These are phyloP conservation scores for Pseudocercospora fuligena DNA, from an alignment of 2,329 filamentous ascomycete species.

Conservation along the genomic window DNA sequence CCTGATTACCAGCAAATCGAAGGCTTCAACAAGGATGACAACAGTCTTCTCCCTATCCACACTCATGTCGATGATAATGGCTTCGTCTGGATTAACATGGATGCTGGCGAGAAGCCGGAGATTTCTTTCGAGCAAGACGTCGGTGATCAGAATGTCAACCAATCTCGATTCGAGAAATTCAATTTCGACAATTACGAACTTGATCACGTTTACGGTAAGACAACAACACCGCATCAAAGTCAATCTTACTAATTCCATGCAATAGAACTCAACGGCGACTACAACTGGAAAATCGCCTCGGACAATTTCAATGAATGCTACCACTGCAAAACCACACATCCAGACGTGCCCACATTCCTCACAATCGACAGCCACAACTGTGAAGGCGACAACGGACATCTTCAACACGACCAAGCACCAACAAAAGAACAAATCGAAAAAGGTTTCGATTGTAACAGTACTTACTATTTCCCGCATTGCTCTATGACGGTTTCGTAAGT, in stretches of 20 bases:
- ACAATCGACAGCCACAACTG: constrained; percentile 61
- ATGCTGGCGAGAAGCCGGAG: constrained; percentile 49
- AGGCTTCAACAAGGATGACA: constrained; percentile 61
- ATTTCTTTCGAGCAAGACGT: constrained; percentile 59
- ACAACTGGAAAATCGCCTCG: constrained; percentile 64
- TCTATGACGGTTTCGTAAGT: constrained; percentile 56
- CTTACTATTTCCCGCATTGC: constrained; percentile 56
- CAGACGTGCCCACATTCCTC: constrained; percentile 59
- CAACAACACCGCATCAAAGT: neutral
- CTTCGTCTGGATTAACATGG: constrained; percentile 64
- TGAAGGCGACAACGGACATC: constrained; percentile 53
- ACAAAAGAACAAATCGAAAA: constrained; percentile 53
- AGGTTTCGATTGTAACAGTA: constrained; percentile 52
- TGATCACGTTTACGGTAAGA: constrained; percentile 55
- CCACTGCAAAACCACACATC: constrained; percentile 63
- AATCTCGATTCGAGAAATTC: constrained; percentile 49
- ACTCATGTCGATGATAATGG: constrained; percentile 58
- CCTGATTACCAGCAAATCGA: constrained; percentile 60
- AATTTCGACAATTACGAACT: constrained; percentile 60
- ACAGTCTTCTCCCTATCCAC: constrained; percentile 61
- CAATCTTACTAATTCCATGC: neutral
- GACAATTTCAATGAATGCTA: constrained; percentile 71
- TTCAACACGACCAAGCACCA: constrained; percentile 52
- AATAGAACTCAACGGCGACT: constrained; percentile 57
- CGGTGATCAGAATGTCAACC: constrained; percentile 48